Percentiles rank a stretch among this genome's conserved stretches.
phyloP scores from a whole-genome alignment of 805 yeast genomes.

The Scheffersomyces spartinae region DNA sequence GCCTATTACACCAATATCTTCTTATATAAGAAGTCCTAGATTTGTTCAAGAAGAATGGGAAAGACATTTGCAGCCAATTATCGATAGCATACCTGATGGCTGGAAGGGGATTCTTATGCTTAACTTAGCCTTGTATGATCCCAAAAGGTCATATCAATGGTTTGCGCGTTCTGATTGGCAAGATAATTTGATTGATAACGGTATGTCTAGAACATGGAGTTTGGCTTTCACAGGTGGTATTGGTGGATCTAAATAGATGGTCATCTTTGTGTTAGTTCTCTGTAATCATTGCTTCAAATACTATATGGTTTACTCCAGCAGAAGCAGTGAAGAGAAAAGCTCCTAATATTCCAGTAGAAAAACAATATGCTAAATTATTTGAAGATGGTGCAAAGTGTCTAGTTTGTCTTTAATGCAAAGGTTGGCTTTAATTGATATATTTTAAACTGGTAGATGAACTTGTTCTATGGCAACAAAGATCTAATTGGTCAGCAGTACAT shows the following conservation, averaged over 20 bases:
- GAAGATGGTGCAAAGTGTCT: too few relatives aligned
- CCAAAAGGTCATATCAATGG: slow-evolving; percentile 48
- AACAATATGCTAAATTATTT: too few relatives aligned
- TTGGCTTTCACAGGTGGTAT: slow-evolving; percentile 59
- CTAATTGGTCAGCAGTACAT: too few relatives aligned
- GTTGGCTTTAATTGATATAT: too few relatives aligned
- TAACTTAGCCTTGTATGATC: slow-evolving; percentile 66
- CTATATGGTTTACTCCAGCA: not conserved
- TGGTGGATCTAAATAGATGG: slow-evolving; percentile 13
- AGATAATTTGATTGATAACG: slow-evolving; percentile 56
- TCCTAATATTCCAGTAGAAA: too few relatives aligned
- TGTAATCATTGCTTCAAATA: not conserved
- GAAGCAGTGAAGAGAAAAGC: too few relatives aligned
- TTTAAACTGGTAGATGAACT: too few relatives aligned
- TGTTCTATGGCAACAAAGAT: too few relatives aligned
- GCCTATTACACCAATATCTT: slow-evolving; percentile 60
- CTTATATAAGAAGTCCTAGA: slow-evolving; percentile 40
- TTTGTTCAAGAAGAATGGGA: slow-evolving; percentile 61
- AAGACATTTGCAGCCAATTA: slow-evolving; percentile 31
- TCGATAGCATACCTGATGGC: slow-evolving; percentile 44
- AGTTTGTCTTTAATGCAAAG: too few relatives aligned
- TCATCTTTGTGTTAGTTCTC: not conserved
- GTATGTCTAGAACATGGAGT: slow-evolving; percentile 84
- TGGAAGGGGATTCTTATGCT: slow-evolving; percentile 67
- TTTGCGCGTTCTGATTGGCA: slow-evolving; percentile 46